Evolutionary conservation across 108 stramenopile species (phyloP), one percentile per base, ranked within the genome.

Genomic region (Conticribra guillardii): DNA sequence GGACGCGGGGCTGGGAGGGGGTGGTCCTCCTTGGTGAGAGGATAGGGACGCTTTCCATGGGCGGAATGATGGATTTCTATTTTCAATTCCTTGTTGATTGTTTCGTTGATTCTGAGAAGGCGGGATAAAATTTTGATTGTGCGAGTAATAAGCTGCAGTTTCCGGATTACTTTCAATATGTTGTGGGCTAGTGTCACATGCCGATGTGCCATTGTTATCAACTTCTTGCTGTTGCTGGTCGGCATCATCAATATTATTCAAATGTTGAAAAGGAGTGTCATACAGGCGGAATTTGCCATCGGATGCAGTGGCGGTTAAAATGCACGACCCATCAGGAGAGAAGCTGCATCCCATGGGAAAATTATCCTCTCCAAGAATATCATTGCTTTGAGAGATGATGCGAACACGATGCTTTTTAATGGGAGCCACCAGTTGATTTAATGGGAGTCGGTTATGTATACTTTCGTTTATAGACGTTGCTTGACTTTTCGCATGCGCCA

Each of bases 311-410:
- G 69, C 67, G 23, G 87, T 89, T 28, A 90, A 62, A 19, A 94
- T 49, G 56, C 93, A 94, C 22, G 85, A 74, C 7, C 90, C 93
- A 66, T 94, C 93, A 1, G 93, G 93, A 15, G 89, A 89, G 64
- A 90, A 90, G 17, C 72, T 46, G 54, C 84, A 85, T 30, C 90
- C 93, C 71, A 87, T 81, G 1, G 86, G 85, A 68, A 82, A 89
- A 33, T 84, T 80, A 9, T 72, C 83, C 21, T 69, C 51, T 29
- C 67, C 74, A 31, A 45, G 54, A n/a, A 85, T 62, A 54, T 80
- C 79, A 44, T 8, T 54, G 48, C 65, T 74, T 60, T 66, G 64
- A 15, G 59, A 48, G 24, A 74, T 34, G 18, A 64, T 30, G 17
- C 64, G 64, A 34, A n/a, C 27, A 33, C 31, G 57, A 15, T 26